Evolutionary conservation across 305 asterid genomes (phyloP), one percentile per base, ranked within the genome.

Genomic region (Fraxinus floribunda): DNA sequence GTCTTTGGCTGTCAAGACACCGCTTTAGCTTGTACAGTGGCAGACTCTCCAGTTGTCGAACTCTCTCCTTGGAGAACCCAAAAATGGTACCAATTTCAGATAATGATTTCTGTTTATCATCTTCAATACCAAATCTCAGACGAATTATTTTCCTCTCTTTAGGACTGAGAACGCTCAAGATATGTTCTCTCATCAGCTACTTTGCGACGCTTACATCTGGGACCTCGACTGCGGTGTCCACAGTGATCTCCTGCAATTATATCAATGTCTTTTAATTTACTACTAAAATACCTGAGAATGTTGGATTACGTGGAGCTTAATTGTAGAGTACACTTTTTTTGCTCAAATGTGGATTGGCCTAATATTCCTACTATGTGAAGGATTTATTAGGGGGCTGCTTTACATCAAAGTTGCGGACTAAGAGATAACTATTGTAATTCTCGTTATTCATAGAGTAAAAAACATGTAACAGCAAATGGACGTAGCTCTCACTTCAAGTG

Each of bases 131-230:
- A 84, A 89, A 95, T 83, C 98, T 87, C 80, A 87, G 76, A 74
- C 89, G 89, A 79, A 95, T 91, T 79, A 94, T 91, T 82, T 88
- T 92, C 91, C 95, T 87, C 86, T 95, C 99, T 81, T 93, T 88
- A n/a, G 98, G 92, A 87, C 84, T 90, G 38, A 94, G 93, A 81
- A 91, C 83, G 52, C 91, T 85, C 84, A 95, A 84, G 79, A 95
- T 49, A 62, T 94, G 99, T 77, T 86, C 90, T 86, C 99, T 90
- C 99, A 95, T 94, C 38, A 95, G 81, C 89, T 90, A 92, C 87
- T 93, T 95, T 11, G 85, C 64, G 26, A 80, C 94, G 38, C 90
- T 86, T 41, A 88, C 79, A 15, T 90, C 93, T 18, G 97, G 94
- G 82, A 79, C 72, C 87, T 95, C 99, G 18, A 93, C 78, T 15